Evolutionary conservation across 192 early-diverging fungal genomes (phyloP).

Genomic region (Coemansia biformis): DNA sequence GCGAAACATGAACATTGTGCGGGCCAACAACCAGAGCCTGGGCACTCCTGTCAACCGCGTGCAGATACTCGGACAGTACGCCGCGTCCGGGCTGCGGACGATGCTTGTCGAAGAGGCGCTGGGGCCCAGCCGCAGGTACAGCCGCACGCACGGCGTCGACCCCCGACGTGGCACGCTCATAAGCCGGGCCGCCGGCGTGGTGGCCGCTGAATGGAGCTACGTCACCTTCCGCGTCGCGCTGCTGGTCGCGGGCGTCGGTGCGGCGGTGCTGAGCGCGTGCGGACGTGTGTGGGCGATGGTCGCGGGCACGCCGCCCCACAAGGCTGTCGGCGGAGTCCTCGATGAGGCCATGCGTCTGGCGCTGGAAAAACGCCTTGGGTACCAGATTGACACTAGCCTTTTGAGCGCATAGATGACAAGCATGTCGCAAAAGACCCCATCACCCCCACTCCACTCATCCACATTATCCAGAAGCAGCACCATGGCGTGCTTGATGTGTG

Average conservation of each 20-base stretch:
- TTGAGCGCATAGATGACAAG: slow-evolving; percentile 60
- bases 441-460: too few relatives aligned
- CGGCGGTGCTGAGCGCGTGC: slow-evolving; percentile 31
- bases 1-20: slow-evolving; percentile 80
- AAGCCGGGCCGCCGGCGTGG: slow-evolving; percentile 4
- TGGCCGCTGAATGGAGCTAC: slow-evolving; percentile 38
- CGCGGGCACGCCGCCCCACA: slow-evolving; percentile 12
- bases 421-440: background rate
- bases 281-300: slow-evolving; percentile 12
- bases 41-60: slow-evolving; percentile 86
- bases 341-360: slow-evolving; percentile 63
- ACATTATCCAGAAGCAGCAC: too few relatives aligned
- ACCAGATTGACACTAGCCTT: slow-evolving; percentile 66
- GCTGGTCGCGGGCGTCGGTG: slow-evolving; percentile 45
- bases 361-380: slow-evolving; percentile 71
- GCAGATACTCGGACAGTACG: slow-evolving; percentile 78
- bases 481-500: too few relatives aligned
- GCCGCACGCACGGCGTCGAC: slow-evolving; percentile 9
- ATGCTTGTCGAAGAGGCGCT: slow-evolving; percentile 38
- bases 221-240: slow-evolving; percentile 38
- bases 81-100: slow-evolving; percentile 54
- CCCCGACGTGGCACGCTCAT: slow-evolving; percentile 11
- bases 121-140: slow-evolving; percentile 15
- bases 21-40: slow-evolving; percentile 78
- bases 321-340: slow-evolving; percentile 69